Conservation (phyloP, 2,329 filamentous ascomycete species). For the Aspergillus vadensis region DNA sequence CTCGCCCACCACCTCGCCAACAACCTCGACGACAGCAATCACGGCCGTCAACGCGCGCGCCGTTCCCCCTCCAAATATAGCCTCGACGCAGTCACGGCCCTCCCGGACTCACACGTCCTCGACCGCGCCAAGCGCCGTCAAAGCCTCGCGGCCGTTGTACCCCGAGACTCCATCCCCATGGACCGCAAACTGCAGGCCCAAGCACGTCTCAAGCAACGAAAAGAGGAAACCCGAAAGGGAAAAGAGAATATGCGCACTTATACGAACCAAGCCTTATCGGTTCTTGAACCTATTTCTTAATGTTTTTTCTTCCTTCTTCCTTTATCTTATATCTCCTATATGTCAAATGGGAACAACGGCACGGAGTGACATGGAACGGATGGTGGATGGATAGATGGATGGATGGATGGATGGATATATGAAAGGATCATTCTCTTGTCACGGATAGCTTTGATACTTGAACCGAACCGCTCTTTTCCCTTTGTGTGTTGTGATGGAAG, state of each 20-base stretch:
- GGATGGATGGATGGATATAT: too few relatives aligned
- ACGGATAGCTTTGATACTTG: background rate
- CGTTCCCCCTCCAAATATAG: conserved; percentile 32
- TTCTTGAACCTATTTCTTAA: conserved; percentile 4
- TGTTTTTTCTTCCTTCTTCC: background rate
- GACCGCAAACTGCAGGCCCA: conserved; percentile 40
- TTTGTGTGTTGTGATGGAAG: background rate
- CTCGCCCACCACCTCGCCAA: conserved; percentile 24
- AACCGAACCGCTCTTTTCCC: background rate
- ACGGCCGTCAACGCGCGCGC: conserved; percentile 27
- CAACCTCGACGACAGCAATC: conserved; percentile 21
- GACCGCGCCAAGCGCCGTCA: conserved; percentile 27
- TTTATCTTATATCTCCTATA: background rate
- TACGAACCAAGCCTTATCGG: conserved; percentile 6
- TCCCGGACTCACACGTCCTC: conserved; percentile 19
- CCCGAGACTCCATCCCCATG: conserved; percentile 30
- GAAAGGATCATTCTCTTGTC: background rate
- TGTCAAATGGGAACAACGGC: background rate
- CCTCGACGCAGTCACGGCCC: conserved; percentile 32
- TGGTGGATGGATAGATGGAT: background rate
- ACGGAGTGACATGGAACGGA: background rate
- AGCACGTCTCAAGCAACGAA: conserved; percentile 36
- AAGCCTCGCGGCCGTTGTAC: conserved; percentile 24
- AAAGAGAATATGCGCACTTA: conserved; percentile 35
- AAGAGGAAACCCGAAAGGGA: conserved; percentile 31